Base-by-base conservation (phyloP, 164 flowering plant species). In the Vitis amurensis region DNA sequence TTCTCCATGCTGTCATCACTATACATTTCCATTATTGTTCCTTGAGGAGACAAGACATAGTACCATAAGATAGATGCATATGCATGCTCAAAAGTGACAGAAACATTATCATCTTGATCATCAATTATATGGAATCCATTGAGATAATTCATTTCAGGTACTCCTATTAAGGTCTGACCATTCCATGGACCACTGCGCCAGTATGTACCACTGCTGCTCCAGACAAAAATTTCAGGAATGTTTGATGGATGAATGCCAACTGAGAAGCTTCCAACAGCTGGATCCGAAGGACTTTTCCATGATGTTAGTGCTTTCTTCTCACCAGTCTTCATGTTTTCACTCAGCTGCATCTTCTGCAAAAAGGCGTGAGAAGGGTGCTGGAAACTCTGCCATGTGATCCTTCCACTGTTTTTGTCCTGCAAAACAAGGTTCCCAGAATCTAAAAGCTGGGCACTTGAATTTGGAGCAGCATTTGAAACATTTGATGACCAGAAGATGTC, bases 111-210 rank as follows among this genome's bases (percentile, higher is more conserved):
- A 4, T 37, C 44, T 6, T 37, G 1, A 37, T 37, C 44, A 37
- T 6, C 7, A 37, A 37, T 4, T 37, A 37, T 37, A 37, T 37
- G 44, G 0, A 37, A 23, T 23, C 27, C 27, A 23, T 23, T 23
- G 27, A 23, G 27, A 23, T 23, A 23, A 23, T 23, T 23, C 27
- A 23, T 23, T 1, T 23, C 27, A 1, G 27, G 27, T 23, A 9
- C 23, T 9, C 87, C 87, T 15, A 61, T 67, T 11, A 81, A 76
- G 7, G 55, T 48, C 9, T 64, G 56, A 15, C 74, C 73, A 31
- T 78, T 73, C 86, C 86, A 85, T 2, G 80, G 86, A 11, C 84
- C 88, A 11, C 66, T 73, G 3, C 81, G 68, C 74, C 74, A 82
- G 11, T 11, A 30, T 1, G 76, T 76, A 0, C 8, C 7, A 4